Base-by-base conservation (phyloP, 1,284 basidiomycete genomes). In the Trichosporon inkin region DNA sequence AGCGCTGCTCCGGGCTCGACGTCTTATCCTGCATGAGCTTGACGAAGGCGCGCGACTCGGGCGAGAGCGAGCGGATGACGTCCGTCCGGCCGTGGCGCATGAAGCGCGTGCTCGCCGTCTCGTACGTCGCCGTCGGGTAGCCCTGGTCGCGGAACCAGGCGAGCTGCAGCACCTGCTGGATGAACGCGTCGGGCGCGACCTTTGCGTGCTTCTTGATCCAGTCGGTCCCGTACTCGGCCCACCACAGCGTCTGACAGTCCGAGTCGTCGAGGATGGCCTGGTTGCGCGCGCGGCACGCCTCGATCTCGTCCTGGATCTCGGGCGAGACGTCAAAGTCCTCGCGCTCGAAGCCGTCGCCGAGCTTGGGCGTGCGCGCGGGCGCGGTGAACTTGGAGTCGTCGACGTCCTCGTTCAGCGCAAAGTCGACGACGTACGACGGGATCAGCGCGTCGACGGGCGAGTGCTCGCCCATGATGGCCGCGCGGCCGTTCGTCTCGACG, bases 41-140 rank as follows among this genome's bases (percentile, higher is more conserved):
- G 11, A 95, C 88, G 80, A 90, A 96, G 3, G 82, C 81, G 60
- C 90, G 84, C 62, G 87, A 88, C 69, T 95, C 90, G 32, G 80
- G 80, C 55, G 87, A 89, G 47, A 90, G 82, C 0, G 88, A 85
- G 41, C 94, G 85, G 57, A 98, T 88, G 1, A 92, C 93, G 72
- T 99, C 95, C 0, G 95, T 98, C 13, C 95, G 85, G 8, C 92
- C 95, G 69, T 89, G 87, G 66, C 88, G 82, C 81, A 95, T 96
- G 69, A 89, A 82, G n/a, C 93, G 84, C 1, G 95, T 98, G 28
- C 93, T 84, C 0, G 89, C 91, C 0, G 94, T 97, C 80, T 99
- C 94, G 76, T 99, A 98, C 6, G 92, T 95, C 3, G 94, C 90
- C 1, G 89, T 89, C 69, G 91, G 88, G 65, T 82, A 80, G 13